Conservation (phyloP, 257 asterid species). For the Capsicum rhomboideum region DNA sequence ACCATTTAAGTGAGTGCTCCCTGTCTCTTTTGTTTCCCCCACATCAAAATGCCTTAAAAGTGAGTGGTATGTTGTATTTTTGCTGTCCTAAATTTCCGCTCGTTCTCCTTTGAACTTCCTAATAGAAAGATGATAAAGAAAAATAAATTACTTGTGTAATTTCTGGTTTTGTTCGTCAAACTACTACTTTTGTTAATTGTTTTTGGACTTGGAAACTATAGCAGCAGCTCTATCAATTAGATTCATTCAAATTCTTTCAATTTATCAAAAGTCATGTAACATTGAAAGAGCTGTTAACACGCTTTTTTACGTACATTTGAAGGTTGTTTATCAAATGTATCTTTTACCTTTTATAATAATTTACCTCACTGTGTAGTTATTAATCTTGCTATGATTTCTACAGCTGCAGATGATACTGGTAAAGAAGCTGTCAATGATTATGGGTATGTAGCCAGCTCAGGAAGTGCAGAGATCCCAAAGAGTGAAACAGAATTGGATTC, state of each 20-base stretch:
- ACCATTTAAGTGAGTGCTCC: neutral
- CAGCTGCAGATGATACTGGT: conserved; percentile 13
- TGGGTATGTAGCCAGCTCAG: conserved; percentile 20
- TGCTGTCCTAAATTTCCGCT: neutral
- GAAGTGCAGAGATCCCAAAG: conserved; percentile 12
- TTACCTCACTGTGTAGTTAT: neutral
- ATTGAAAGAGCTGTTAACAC: neutral
- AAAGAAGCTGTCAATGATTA: conserved; percentile 13
- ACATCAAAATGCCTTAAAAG: neutral
- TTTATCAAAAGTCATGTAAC: neutral
- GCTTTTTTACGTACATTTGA: neutral
- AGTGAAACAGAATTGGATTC: conserved; percentile 26
- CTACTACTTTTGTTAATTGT: neutral
- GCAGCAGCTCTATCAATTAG: neutral
- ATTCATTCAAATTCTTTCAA: neutral
- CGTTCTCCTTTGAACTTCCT: neutral
- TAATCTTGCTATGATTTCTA: conserved; percentile 20
- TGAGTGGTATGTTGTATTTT: neutral
- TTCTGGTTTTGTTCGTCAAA: neutral
- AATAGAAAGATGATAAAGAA: neutral
- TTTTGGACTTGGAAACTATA: neutral
- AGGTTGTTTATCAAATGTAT: neutral
- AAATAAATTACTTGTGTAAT: neutral
- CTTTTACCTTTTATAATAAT: neutral
- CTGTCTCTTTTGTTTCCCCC: neutral